Base-by-base conservation (phyloP, 257 asterid genomes). In the Salvia splendens region DNA sequence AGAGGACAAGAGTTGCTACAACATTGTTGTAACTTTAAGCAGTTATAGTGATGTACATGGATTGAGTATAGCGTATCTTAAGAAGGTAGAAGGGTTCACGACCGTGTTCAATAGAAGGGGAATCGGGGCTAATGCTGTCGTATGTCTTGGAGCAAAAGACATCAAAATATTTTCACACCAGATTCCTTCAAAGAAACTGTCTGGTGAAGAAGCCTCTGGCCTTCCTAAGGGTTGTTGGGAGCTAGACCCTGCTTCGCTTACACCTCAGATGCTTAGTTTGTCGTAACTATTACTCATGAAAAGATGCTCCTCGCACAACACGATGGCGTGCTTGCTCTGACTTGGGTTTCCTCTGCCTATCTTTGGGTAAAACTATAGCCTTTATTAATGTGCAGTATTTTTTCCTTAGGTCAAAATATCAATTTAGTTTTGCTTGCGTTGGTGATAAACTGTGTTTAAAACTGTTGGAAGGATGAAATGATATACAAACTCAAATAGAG, bases 201-300 rank as follows among this genome's bases (percentile, higher is more conserved):
- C 89, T 14, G 91, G 90, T 24, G 83, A 85, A 69, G 96, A 86
- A 81, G 80, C 80, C 17, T 60, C 81, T 3, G 78, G 75, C 59
- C 92, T 93, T 78, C 82, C 92, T 14, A 85, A 81, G 74, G 76
- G 82, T 74, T 90, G 96, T 73, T 93, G 99, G 99, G 97, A 88
- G 75, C 84, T 93, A 7, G 97, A 93, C 78, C 92, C 95, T 46
- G 78, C 86, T 52, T 80, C 96, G 35, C 82, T 91, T 72, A 73
- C 85, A 74, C 80, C 81, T 5, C 67, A 76, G 75, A 50, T 65
- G 66, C 82, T 76, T 66, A 54, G 53, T 28, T 66, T 38, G 12
- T 33, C 30, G 10, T 77, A 74, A 24, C 12, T 46, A 11, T 32
- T 36, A 36, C 20, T 59, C 33, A 2, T 50, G 30, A 8, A 54